Evolutionary conservation across 441 rosid species (phyloP), one percentile per base, ranked within the genome.

Genomic region (Daphne laureola): DNA sequence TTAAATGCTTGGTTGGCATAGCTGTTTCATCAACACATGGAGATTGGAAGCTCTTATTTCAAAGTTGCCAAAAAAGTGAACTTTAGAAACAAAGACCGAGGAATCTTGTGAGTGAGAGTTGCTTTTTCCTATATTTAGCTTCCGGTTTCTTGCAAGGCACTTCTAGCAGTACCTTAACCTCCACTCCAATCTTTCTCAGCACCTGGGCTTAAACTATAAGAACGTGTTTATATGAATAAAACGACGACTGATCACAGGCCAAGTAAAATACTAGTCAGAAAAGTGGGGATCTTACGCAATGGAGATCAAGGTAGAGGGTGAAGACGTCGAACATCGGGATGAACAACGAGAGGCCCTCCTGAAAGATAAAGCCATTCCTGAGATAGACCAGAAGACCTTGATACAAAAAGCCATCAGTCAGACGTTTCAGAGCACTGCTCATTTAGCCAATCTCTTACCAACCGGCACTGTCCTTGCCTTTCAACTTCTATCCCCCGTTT

Each of bases 381-480:
- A 64, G 36, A 47, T 62, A 21, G 77, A 73, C 43, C 62, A 62
- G 59, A 73, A 59, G 65, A 76, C 48, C 49, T 50, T 62, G 70
- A 63, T 85, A 59, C 98, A 85, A 66, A 80, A 59, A 58, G 90
- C 93, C 25, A 79, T 83, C 15, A 73, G 83, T 51, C 84, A 91
- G 67, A 85, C 98, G 0, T 85, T 90, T 53, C 62, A 72, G 36
- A 87, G 95, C 78, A 80, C 86, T 7, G 90, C 92, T 12, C 78
- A 90, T 62, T 63, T 90, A 57, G 92, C 97, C 46, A 87, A 84
- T 46, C 84, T 83, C 0, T 64, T 90, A 55, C 97, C 96, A 0
- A 87, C 98, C 2, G 95, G 96, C 47, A 74, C 98, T 0, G 83
- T 86, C 56, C 90, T 91, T 14, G 81, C 89, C 1, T 90, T 78